Conservation (phyloP, 73 alveolate species). For the Durusdinium trenchii region DNA sequence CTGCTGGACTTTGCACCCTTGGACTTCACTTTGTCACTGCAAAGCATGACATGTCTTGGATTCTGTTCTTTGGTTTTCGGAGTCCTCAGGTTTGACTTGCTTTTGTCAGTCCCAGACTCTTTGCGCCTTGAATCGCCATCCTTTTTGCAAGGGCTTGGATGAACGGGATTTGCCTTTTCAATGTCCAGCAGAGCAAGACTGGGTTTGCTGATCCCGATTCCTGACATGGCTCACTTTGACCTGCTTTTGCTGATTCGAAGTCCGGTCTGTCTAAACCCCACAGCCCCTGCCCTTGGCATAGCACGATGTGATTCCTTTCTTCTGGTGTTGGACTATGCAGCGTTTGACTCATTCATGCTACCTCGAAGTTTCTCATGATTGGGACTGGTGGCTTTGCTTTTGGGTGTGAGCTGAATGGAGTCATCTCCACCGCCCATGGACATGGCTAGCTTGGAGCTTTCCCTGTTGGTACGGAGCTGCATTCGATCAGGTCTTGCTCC, state of each 20-base stretch:
- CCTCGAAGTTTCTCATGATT: not conserved
- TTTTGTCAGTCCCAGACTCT: conserved; percentile 10
- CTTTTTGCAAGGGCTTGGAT: not conserved
- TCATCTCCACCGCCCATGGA: conserved; percentile 1
- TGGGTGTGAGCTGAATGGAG: conserved; percentile 34
- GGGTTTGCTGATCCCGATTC: not conserved
- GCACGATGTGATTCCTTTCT: not conserved
- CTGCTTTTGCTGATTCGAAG: not conserved
- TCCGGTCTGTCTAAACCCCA: not conserved
- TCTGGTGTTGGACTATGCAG: conserved; percentile 29
- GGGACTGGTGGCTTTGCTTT: not conserved
- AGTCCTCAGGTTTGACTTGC: not conserved
- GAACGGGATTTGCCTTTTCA: not conserved
- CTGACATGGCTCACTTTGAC: not conserved
- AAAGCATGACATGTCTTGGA: not conserved
- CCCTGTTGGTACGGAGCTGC: not conserved
- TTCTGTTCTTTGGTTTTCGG: not conserved
- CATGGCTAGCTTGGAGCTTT: not conserved
- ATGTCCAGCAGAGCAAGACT: not conserved
- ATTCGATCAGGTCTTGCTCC: not conserved
- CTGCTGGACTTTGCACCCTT: conserved; percentile 2
- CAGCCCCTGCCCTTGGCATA: not conserved
- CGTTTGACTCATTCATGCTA: not conserved
- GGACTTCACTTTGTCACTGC: not conserved
- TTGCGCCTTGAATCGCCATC: not conserved